A percentile compares a stretch with the other conserved stretches of the same genome.
These are phyloP conservation scores for Aureobasidium sp. DNA, from an alignment of 2,329 filamentous ascomycete species.

Conservation along the genomic window DNA sequence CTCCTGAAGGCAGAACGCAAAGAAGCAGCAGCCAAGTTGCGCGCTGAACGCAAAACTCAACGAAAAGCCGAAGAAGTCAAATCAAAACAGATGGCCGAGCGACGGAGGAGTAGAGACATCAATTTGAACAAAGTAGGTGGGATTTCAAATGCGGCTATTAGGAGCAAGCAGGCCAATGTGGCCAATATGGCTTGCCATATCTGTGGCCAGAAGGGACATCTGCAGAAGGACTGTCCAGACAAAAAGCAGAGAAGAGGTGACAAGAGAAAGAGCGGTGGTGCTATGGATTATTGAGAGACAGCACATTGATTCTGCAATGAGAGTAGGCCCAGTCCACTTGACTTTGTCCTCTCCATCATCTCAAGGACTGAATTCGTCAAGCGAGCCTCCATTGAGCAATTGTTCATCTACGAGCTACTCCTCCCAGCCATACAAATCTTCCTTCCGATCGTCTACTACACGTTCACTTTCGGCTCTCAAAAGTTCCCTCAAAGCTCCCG, in stretches of 20 bases:
- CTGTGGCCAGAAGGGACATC: slow-evolving; percentile 56
- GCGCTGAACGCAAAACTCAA: slow-evolving; percentile 37
- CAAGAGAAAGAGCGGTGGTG: slow-evolving; percentile 1
- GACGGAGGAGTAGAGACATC: slow-evolving; percentile 57
- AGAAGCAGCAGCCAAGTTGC: slow-evolving; percentile 34
- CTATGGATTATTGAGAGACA: neutral
- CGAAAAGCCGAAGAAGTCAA: slow-evolving; percentile 42
- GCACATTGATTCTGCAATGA: too few relatives aligned
- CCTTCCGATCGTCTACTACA: neutral
- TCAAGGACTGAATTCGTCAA: neutral
- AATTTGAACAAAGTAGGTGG: slow-evolving; percentile 50
- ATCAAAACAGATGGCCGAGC: slow-evolving; percentile 46
- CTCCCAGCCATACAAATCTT: neutral
- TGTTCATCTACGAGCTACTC: neutral
- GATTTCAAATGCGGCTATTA: slow-evolving; percentile 44
- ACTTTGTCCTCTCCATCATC: neutral
- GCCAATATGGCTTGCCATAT: slow-evolving; percentile 45
- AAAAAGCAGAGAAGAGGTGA: neutral
- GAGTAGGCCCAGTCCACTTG: too few relatives aligned
- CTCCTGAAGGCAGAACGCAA: slow-evolving; percentile 38
- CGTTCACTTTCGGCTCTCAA: neutral
- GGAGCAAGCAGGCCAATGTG: slow-evolving; percentile 23
- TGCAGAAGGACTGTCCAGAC: slow-evolving; percentile 46
- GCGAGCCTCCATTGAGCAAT: neutral
- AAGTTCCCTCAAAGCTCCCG: neutral